Conservation (phyloP, 2,329 filamentous ascomycete genomes). For the Conoideocrella luteorostrata region DNA sequence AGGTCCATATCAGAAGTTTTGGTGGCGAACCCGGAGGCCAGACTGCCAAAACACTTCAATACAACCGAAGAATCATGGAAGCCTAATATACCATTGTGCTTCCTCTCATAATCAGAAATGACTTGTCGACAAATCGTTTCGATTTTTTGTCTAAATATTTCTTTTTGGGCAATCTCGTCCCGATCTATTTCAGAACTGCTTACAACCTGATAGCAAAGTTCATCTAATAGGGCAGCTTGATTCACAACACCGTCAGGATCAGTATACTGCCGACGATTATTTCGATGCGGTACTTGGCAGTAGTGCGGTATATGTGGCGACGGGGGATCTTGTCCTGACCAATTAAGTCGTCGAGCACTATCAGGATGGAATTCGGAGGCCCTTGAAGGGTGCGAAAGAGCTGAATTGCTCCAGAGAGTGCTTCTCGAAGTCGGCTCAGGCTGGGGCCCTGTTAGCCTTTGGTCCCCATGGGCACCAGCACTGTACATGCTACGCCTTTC, state of each 20-base stretch:
- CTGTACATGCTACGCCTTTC: background rate
- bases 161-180: slow-evolving; percentile 62
- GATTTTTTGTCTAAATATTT: slow-evolving; percentile 59
- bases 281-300: slow-evolving; percentile 14
- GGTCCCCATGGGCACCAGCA: background rate
- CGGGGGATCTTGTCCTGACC: background rate
- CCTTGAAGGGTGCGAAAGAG: background rate
- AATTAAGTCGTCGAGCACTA: background rate
- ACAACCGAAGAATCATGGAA: slow-evolving; percentile 54
- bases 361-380: background rate
- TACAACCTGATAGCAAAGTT: slow-evolving; percentile 38
- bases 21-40: slow-evolving; percentile 79
- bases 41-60: slow-evolving; percentile 73
- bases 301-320: background rate
- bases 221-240: slow-evolving; percentile 44
- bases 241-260: slow-evolving; percentile 39
- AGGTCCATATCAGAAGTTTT: slow-evolving; percentile 90
- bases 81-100: slow-evolving; percentile 29
- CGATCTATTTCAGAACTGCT: slow-evolving; percentile 55
- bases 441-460: background rate
- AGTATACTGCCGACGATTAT: slow-evolving; percentile 26
- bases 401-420: background rate
- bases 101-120: slow-evolving; percentile 46
- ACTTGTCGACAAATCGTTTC: slow-evolving; percentile 58
- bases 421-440: background rate